Evolutionary conservation across 208 protist genomes (phyloP), one percentile per base, ranked within the genome.

Genomic region (Leishmania tarentolae): DNA sequence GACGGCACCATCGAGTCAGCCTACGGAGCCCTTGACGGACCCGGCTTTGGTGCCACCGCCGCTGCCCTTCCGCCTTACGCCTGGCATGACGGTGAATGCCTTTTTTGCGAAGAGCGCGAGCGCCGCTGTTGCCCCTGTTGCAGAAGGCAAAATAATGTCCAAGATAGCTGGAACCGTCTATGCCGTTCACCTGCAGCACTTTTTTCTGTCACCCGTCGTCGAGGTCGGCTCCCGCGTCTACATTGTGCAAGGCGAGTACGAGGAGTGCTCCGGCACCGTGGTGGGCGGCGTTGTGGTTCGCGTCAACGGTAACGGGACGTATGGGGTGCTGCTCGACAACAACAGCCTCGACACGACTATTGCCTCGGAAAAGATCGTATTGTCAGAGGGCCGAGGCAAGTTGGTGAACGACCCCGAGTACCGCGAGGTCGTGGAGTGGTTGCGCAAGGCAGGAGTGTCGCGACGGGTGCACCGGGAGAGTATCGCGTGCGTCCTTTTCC

Each of bases 301-400:
- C 15, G 91, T 96, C 15, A 95, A 96, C 83, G 92, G 90, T 8
- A 96, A 95, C 79, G 89, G 91, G 7, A 96, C 94, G 28, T 90
- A 89, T 73, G 85, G 76, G 17, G 92, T 97, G 6, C 79, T 97
- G 70, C 85, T 97, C 47, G 94, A 97, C 80, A 93, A 97, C 86
- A 91, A 96, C 86, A 89, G 86, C 69, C 88, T 96, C 61, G 94
- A 97, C 76, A 82, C 92, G 53, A 88, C 90, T 42, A 93, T 96
- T 1, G 88, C 94, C 44, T 78, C 88, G n/a, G 83, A 92, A 19
- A 89, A 88, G 83, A 90, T 97, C 21, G 86, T 75, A 19, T 56
- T 95, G 28, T 90, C 87, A 17, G 84, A 96, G 50, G 90, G 90
- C 11, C 87, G 88, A 3, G 80, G 90, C 5, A 92, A 92, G 70